Conservation (phyloP, 176 grass and related monocot genomes). For the Urochloa ruziziensis region DNA sequence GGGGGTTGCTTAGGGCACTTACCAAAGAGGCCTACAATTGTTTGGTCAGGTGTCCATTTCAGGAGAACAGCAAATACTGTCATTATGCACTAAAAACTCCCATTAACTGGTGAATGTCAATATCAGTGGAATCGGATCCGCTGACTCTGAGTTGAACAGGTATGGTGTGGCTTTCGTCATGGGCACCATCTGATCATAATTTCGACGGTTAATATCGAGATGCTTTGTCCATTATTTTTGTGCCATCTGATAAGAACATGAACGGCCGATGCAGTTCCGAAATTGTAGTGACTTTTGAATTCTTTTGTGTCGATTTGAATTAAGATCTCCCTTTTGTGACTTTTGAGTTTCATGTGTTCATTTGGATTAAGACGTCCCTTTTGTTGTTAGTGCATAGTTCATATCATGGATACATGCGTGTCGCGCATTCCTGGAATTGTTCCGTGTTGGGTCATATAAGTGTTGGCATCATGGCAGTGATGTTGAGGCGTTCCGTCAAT, state of each 20-base stretch:
- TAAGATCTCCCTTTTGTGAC: neutral
- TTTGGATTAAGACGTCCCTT: neutral
- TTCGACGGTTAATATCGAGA: neutral
- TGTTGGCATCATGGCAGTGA: conserved; percentile 10
- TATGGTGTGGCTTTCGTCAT: neutral
- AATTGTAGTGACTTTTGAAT: neutral
- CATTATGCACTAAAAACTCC: conserved; percentile 18
- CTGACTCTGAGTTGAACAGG: conserved; percentile 30
- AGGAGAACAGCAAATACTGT: conserved; percentile 19
- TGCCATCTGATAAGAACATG: neutral
- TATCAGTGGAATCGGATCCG: conserved; percentile 38
- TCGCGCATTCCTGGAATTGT: neutral
- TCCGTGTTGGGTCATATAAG: neutral
- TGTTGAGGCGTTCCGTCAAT: conserved; percentile 3
- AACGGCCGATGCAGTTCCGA: neutral
- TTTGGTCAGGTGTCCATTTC: conserved; percentile 48
- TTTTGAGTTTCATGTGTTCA: neutral
- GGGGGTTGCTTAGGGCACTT: conserved; percentile 25
- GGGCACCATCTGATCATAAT: neutral
- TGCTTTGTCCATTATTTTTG: neutral
- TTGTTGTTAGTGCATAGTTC: neutral
- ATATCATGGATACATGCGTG: neutral
- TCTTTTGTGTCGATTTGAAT: neutral
- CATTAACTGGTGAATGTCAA: conserved; percentile 41
- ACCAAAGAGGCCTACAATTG: conserved; percentile 10